Conservation (phyloP, 306 rosid genomes). For the Vigna mungo region DNA sequence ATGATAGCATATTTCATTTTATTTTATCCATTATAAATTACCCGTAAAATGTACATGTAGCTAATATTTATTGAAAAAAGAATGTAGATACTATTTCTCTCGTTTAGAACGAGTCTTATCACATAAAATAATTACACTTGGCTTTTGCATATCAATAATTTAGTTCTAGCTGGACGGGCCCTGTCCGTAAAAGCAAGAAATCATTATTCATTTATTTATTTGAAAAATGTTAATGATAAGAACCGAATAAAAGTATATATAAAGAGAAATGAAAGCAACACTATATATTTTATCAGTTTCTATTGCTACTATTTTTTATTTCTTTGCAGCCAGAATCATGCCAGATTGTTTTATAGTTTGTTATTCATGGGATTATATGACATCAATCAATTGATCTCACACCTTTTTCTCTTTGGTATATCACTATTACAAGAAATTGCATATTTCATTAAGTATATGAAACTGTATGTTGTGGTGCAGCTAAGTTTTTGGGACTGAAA, state of each 20-base stretch:
- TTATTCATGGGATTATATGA: no score
- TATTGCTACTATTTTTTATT: background rate
- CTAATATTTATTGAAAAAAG: no score
- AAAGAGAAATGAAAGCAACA: background rate
- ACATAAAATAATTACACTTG: background rate
- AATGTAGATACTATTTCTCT: background rate
- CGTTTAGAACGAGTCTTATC: background rate
- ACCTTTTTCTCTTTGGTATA: no score
- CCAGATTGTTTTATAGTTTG: no score
- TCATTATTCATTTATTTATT: background rate
- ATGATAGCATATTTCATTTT: no score
- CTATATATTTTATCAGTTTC: background rate
- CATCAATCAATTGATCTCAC: no score
- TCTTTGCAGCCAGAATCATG: background rate
- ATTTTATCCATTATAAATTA: no score
- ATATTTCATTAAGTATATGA: background rate
- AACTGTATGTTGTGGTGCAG: slow-evolving; percentile 39
- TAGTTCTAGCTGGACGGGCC: background rate
- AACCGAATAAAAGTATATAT: background rate
- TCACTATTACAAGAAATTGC: no score
- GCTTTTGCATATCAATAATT: background rate
- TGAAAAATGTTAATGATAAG: background rate
- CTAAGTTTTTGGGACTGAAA: slow-evolving; percentile 59
- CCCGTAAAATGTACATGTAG: no score
- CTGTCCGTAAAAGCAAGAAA: background rate